A percentile compares a stretch with the other conserved stretches of the same genome.
These are phyloP conservation scores for Arthrobotrys musiformis DNA, from an alignment of 2,329 filamentous ascomycete genomes.

Conservation along the genomic window DNA sequence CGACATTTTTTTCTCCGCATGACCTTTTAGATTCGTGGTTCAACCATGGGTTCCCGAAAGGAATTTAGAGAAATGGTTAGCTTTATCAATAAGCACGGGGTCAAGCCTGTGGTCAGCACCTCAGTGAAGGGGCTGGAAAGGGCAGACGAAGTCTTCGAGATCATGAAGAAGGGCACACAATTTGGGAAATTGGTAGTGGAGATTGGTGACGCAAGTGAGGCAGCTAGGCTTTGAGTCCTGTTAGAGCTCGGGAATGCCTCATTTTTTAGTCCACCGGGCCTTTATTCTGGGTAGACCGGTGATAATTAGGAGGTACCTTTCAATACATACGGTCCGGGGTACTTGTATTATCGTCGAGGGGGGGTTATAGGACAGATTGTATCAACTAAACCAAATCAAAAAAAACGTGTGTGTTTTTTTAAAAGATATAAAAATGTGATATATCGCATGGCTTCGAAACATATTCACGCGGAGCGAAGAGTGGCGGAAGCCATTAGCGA, in stretches of 20 bases:
- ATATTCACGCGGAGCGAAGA: no score
- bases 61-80: slow-evolving; percentile 90
- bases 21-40: slow-evolving; percentile 71
- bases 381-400: neutral
- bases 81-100: slow-evolving; percentile 78
- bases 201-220: slow-evolving; percentile 25
- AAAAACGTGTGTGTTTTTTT: neutral
- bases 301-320: slow-evolving; percentile 19
- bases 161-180: slow-evolving; percentile 85
- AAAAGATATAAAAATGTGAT: slow-evolving; percentile 9
- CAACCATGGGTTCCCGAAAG: slow-evolving; percentile 88
- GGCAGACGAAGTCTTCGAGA: slow-evolving; percentile 84
- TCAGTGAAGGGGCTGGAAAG: slow-evolving; percentile 77
- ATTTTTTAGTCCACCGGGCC: no score
- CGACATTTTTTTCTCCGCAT: neutral
- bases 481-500: no score
- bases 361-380: neutral
- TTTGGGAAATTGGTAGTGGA: slow-evolving; percentile 84
- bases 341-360: neutral
- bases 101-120: slow-evolving; percentile 80
- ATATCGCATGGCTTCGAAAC: neutral
- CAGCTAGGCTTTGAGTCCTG: slow-evolving; percentile 33
- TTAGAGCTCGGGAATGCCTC: neutral
- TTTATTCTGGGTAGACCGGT: neutral
- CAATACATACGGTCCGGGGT: slow-evolving; percentile 9